Conservation (phyloP, 805 yeast species). For the Candida andamanensis region DNA sequence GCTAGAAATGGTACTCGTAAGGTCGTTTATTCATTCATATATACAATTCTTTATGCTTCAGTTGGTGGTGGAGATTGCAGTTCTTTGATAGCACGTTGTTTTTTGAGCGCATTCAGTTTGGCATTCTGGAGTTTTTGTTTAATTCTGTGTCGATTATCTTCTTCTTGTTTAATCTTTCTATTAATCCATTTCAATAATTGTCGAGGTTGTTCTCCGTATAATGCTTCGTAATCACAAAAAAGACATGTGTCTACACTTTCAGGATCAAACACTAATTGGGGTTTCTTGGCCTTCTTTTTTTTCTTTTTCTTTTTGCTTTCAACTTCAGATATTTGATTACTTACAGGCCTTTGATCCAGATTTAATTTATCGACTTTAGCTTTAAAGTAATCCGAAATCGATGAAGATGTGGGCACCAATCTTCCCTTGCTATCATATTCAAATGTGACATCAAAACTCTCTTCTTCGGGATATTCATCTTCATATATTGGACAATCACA, state of each 20-base stretch:
- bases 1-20: too few relatives aligned
- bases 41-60: too few relatives aligned
- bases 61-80: too few relatives aligned
- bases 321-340: constrained; percentile 24
- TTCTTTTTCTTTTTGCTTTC: constrained; percentile 20
- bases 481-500: constrained; percentile 23
- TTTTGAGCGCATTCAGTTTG: constrained; percentile 29
- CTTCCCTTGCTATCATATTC: constrained; percentile 40
- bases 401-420: constrained; percentile 34
- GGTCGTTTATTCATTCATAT: too few relatives aligned
- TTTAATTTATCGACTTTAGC: constrained; percentile 5
- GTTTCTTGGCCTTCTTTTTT: constrained; percentile 9
- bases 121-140: constrained; percentile 35
- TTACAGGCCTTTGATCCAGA: constrained; percentile 5
- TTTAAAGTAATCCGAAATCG: constrained; percentile 9
- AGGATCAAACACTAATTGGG: constrained; percentile 6
- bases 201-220: constrained; percentile 46
- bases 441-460: constrained; percentile 42
- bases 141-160: constrained; percentile 27
- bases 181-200: constrained; percentile 50
- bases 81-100: too few relatives aligned
- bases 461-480: constrained; percentile 25
- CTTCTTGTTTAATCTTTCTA: constrained; percentile 20
- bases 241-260: constrained; percentile 26
- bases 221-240: constrained; percentile 49